A percentile compares a stretch with the other conserved stretches of the same genome.
Conservation (phyloP, 2,329 filamentous ascomycete genomes). For the Colletotrichum sp. region DNA sequence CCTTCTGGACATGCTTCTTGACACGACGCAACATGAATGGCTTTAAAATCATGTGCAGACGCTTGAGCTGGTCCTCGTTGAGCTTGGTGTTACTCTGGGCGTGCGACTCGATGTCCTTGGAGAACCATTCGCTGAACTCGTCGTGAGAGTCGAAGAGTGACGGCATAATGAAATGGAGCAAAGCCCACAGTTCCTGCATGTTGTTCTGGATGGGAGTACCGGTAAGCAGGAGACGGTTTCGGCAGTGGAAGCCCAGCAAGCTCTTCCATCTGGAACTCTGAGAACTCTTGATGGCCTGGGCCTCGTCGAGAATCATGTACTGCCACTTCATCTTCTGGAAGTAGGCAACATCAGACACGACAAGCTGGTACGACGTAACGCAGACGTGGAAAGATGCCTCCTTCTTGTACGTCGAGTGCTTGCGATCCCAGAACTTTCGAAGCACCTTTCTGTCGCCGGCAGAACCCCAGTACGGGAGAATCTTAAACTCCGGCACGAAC, state of each 20-base stretch:
- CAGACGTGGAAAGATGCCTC: conserved; percentile 96
- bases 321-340: conserved; percentile 99
- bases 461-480: conserved; percentile 96
- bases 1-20: conserved; percentile 99
- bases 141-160: conserved; percentile 94
- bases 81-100: conserved; percentile 99
- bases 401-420: conserved; percentile 93
- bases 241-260: conserved; percentile 89
- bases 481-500: conserved; percentile 94
- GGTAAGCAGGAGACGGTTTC: conserved; percentile 90
- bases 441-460: conserved; percentile 94
- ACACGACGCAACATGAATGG: conserved; percentile 99
- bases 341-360: conserved; percentile 94
- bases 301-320: conserved; percentile 99
- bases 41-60: conserved; percentile 98
- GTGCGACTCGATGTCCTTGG: conserved; percentile 96
- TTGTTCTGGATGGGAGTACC: conserved; percentile 99
- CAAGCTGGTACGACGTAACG: conserved; percentile 95
- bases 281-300: conserved; percentile 98
- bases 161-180: conserved; percentile 99
- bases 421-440: conserved; percentile 98
- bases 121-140: conserved; percentile 94
- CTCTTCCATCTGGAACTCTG: conserved; percentile 97
- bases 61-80: conserved; percentile 96
- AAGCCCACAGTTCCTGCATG: conserved; percentile 98